Percentiles rank a stretch among this genome's conserved stretches.
phyloP scores from a whole-genome alignment of 306 rosid species.

The Quercus wislizeni region DNA sequence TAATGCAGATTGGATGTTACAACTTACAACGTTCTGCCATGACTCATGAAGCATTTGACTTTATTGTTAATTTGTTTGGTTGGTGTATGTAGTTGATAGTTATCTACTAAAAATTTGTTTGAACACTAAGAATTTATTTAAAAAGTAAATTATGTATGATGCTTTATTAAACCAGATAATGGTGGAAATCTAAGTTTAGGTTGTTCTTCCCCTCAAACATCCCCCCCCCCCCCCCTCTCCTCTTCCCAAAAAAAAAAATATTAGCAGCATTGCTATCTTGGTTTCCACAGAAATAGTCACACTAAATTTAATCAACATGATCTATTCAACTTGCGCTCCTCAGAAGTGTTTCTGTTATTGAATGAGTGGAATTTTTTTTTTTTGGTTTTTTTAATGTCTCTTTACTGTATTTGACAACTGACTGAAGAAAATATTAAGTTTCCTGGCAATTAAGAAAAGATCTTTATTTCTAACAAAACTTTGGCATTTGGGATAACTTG shows the following conservation, averaged over 20 bases:
- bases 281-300: neutral
- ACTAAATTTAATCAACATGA: neutral
- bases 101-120: neutral
- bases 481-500: conserved; percentile 16
- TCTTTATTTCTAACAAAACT: neutral
- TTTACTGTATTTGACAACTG: neutral
- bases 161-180: neutral
- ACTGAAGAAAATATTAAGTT: neutral
- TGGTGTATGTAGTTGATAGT: neutral
- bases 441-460: neutral
- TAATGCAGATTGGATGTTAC: too few relatives aligned
- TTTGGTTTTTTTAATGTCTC: neutral
- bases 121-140: neutral
- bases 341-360: neutral
- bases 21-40: too few relatives aligned
- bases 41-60: neutral
- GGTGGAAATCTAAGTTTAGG: neutral
- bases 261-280: neutral
- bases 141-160: neutral
- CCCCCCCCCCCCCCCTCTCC: neutral
- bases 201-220: neutral
- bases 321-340: neutral
- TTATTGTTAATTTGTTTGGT: neutral
- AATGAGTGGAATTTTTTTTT: neutral
- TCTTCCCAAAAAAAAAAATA: neutral